Conservation (phyloP, 257 asterid species). For the Ophiorrhiza pumila region DNA sequence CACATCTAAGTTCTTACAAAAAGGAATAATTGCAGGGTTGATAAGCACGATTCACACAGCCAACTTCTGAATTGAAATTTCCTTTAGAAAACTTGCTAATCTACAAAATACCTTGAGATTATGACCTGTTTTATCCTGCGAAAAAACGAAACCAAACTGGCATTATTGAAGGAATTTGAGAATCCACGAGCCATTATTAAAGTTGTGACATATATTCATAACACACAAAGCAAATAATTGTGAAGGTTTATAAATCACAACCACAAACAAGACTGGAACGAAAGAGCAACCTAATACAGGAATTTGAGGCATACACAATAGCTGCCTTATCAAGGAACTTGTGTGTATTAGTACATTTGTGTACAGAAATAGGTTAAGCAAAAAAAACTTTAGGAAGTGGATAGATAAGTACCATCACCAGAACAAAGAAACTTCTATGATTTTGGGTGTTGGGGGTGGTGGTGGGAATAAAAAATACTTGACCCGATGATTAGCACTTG, state of each 20-base stretch:
- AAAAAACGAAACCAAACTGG: neutral
- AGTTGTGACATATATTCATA: neutral
- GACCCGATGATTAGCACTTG: neutral
- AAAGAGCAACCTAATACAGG: neutral
- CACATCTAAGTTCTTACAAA: neutral
- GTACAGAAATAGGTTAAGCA: neutral
- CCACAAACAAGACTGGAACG: neutral
- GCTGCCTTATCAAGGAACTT: neutral
- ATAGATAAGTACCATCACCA: no score
- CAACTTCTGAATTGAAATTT: conserved; percentile 56
- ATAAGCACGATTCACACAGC: conserved; percentile 4
- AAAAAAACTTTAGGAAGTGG: no score
- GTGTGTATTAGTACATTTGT: no score
- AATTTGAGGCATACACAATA: neutral
- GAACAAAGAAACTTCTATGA: no score
- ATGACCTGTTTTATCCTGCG: conserved; percentile 83
- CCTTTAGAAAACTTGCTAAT: conserved; percentile 67
- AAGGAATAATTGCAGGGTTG: neutral
- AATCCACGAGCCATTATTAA: neutral
- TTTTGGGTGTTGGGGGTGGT: no score
- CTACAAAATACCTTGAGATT: conserved; percentile 64
- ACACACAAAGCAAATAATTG: neutral
- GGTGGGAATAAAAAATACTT: neutral
- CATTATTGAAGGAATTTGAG: neutral
- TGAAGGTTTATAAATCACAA: neutral